These are phyloP conservation scores for Penicillium sp. DNA, from an alignment of 2,329 filamentous ascomycete genomes.

Conservation along the genomic window DNA sequence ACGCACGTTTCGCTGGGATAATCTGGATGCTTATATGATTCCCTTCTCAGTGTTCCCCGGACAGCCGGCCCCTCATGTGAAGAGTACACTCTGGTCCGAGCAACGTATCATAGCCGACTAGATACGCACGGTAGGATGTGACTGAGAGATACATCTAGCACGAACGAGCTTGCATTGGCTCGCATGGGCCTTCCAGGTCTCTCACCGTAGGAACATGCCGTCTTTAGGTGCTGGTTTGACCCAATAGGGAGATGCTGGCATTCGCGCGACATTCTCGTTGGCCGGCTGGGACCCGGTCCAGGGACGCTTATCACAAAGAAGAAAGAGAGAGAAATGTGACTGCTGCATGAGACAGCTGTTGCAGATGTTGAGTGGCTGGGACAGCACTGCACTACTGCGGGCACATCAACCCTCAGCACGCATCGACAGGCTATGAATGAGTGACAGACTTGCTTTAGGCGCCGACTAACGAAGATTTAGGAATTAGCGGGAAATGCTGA, in stretches of 20 bases:
- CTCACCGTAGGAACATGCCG: not conserved
- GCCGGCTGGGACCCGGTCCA: not conserved
- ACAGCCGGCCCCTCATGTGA: not conserved
- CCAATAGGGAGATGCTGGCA: not conserved
- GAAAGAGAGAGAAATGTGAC: not conserved
- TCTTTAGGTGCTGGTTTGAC: not conserved
- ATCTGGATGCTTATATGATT: not conserved
- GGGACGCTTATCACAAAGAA: not conserved
- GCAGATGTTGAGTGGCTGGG: not conserved
- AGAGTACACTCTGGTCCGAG: not conserved
- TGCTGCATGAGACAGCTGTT: not conserved
- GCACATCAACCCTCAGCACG: conserved; percentile 1
- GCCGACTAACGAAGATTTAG: not conserved
- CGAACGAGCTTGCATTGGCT: not conserved
- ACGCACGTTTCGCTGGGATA: not conserved
- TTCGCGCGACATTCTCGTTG: not conserved
- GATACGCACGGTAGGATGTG: conserved; percentile 2
- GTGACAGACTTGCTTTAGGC: conserved; percentile 1
- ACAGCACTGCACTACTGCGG: conserved; percentile 1
- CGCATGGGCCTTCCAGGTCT: not conserved
- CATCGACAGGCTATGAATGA: conserved; percentile 9
- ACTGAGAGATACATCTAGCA: not conserved
- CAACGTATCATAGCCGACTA: not conserved
- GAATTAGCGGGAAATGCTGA: not conserved
- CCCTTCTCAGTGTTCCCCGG: not conserved